Evolutionary conservation across 768 basidiomycete genomes (phyloP), one percentile per base, ranked within the genome.

Genomic region (Rhizopogon vulgaris): DNA sequence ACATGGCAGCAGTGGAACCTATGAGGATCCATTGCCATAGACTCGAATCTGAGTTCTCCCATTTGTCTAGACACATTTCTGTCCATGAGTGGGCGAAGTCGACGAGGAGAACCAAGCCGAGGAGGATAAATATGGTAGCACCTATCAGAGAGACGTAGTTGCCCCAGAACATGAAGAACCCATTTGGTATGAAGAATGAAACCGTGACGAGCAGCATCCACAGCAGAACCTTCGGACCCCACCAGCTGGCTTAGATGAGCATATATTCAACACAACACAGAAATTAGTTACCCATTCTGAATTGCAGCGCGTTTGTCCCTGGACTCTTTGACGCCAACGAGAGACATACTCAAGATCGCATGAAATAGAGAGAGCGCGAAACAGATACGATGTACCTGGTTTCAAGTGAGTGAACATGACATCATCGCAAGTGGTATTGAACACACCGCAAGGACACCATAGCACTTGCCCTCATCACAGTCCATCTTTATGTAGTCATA

Each of bases 41-140:
- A 58, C 86, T 88, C 9, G 93, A 94, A 41, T 82, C 79, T 2
- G 82, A 83, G 53, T 83, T 82, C 67, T 97, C 95, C 94, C 93
- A 97, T 50, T 93, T 92, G 58, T 95, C 87, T 48, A 97, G 79
- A 66, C 95, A 98, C 6, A 84, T 94, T 70, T 99, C 96, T 14
- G 93, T 92, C 94, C 94, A 98, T 5, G 91, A 88, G 66, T 99
- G 96, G 2, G 96, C 96, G 63, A 98, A 98, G 73, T 99, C 96
- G 69, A 99, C 88, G 52, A 99, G 84, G 40, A 99, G 85, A 52
- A 99, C 91, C 27, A 99, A 85, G 42, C 96, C 96, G 57, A 99
- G 86, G 32, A 98, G 84, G 65, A 99, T 97, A 74, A 99, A 99
- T 54, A 94, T 66, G 6, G 88, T 91, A 0, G 95, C 91, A 36